Conservation (phyloP, 2,329 filamentous ascomycete genomes). For the Cephalotrichum gorgonifer region DNA sequence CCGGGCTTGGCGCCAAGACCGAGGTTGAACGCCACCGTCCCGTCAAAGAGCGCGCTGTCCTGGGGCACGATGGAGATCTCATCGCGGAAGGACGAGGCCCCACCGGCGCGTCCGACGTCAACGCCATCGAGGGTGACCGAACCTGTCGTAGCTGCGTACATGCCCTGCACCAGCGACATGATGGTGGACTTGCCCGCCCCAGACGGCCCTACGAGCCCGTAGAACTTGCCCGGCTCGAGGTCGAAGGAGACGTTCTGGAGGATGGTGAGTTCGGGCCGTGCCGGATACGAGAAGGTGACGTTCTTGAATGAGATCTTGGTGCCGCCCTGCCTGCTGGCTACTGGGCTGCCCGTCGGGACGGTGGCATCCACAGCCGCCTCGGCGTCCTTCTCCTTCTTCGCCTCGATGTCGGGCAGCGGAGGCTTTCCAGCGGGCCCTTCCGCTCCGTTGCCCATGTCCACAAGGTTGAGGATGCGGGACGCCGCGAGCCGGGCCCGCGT, state of each 20-base stretch:
- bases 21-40: slow-evolving; percentile 45
- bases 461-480: slow-evolving; percentile 42
- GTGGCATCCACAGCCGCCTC: slow-evolving; percentile 23
- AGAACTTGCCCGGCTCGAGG: slow-evolving; percentile 49
- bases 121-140: slow-evolving; percentile 32
- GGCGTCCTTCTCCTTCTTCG: slow-evolving; percentile 22
- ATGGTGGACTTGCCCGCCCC: slow-evolving; percentile 60
- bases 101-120: slow-evolving; percentile 31
- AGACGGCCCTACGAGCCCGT: slow-evolving; percentile 54
- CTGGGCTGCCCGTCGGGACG: slow-evolving; percentile 6
- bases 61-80: slow-evolving; percentile 47
- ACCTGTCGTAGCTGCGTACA: slow-evolving; percentile 33
- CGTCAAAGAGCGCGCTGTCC: slow-evolving; percentile 47
- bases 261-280: slow-evolving; percentile 46
- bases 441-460: slow-evolving; percentile 27
- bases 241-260: slow-evolving; percentile 45
- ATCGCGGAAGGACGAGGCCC: slow-evolving; percentile 34
- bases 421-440: slow-evolving; percentile 9
- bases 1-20: slow-evolving; percentile 43
- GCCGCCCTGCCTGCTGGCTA: slow-evolving; percentile 18
- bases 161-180: slow-evolving; percentile 41
- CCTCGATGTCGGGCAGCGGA: too few relatives aligned
- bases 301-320: slow-evolving; percentile 43
- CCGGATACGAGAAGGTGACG: slow-evolving; percentile 56
- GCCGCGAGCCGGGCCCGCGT: slow-evolving; percentile 54